A percentile compares a stretch with the other conserved stretches of the same genome.
Conservation (phyloP, 345 rosid genomes). For the Theobroma cacao region DNA sequence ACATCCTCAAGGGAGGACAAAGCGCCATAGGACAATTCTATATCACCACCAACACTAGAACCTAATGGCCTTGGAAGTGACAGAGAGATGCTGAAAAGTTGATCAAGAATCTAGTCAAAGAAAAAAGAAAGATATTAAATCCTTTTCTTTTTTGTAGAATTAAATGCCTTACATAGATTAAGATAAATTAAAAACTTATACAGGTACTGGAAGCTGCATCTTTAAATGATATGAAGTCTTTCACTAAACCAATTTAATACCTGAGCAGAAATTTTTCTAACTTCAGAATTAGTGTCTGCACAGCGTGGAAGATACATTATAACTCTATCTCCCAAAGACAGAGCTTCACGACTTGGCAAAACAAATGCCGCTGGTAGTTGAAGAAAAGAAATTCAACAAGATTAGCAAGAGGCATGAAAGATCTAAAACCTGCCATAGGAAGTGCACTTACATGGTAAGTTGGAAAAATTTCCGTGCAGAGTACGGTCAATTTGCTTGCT, state of each 20-base stretch:
- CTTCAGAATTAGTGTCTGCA: constrained; percentile 90
- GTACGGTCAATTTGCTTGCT: constrained; percentile 73
- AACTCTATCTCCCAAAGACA: constrained; percentile 90
- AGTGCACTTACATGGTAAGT: constrained; percentile 67
- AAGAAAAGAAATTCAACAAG: constrained; percentile 18
- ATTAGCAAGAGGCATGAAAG: constrained; percentile 3
- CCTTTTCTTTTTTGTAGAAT: neutral
- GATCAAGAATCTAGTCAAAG: constrained; percentile 74
- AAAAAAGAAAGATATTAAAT: constrained; percentile 9
- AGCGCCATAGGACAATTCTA: constrained; percentile 73
- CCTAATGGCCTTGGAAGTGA: constrained; percentile 77
- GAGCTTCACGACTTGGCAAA: constrained; percentile 89
- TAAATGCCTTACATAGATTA: constrained; percentile 8
- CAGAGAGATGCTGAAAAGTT: constrained; percentile 86
- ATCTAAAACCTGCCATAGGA: constrained; percentile 5
- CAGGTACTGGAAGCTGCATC: neutral
- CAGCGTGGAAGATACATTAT: constrained; percentile 94
- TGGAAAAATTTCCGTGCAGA: constrained; percentile 62
- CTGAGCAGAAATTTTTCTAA: constrained; percentile 92
- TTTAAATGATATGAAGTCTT: constrained; percentile 8
- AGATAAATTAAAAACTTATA: constrained; percentile 6
- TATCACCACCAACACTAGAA: constrained; percentile 47
- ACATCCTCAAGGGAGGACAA: constrained; percentile 96
- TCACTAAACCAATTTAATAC: constrained; percentile 34
- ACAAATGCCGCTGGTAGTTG: constrained; percentile 72